Evolutionary conservation across 2,329 filamentous ascomycete species (phyloP), one percentile per base, ranked within the genome.

Genomic region (Nannizziopsis arthrosporioides): DNA sequence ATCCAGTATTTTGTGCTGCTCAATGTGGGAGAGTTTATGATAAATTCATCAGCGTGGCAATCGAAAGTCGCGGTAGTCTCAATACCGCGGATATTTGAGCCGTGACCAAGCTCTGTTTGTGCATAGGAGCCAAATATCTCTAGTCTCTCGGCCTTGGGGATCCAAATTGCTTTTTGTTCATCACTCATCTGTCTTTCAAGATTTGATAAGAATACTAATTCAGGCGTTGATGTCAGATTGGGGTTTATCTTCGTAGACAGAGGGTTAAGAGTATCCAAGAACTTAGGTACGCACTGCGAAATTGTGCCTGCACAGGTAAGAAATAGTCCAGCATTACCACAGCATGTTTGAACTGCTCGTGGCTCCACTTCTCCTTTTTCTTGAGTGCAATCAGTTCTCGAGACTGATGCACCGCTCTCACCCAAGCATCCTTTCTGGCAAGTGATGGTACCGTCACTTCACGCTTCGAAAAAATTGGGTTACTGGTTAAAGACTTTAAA

Each of bases 71-170:
- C 60, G 3, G 59, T 61, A 2, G 61, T 64, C 51, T 63, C 59
- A 30, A 64, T 58, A 8, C 60, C 61, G 15, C 55, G 50, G 10
- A 63, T 58, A 41, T 57, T 56, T 14, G 57, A 60, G 19, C 61
- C 61, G 53, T 64, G 61, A n/a, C 57, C 58, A 7, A 64, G 52
- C 48, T 64, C 61, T 1, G 61, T 63, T 47, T 64, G 61, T 2
- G 51, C 49, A 44, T 62, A 63, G 7, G 55, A 57, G 18, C 61
- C 61, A 19, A 58, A 54, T 27, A 62, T 62, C 44, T 58, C 56
- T 40, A 56, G 53, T 17, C 50, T 45, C 37, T 56, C 53, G 10
- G 55, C 55, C 44, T 55, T 57, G 11, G 57, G 57, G 9, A 59
- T 50, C 57, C 57, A 59, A 18, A 54, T 53, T 9, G 50, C 50